Conservation (phyloP, 192 early-diverging fungal genomes). For the Coemansia sp. region DNA sequence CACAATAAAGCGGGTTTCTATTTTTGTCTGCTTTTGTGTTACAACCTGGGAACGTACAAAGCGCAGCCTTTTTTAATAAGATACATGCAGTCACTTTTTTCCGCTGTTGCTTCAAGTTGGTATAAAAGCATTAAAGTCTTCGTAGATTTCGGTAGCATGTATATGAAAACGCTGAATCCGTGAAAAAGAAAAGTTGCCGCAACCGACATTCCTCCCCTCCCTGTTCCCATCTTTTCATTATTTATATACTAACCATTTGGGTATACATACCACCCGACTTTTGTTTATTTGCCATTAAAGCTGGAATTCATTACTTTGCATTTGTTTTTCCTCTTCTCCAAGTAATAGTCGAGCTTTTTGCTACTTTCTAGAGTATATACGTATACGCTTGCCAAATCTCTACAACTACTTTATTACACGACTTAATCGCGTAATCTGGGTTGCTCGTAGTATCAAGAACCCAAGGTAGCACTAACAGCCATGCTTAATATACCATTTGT, state of each 20-base stretch:
- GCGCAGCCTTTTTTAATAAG: not conserved
- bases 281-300: not conserved
- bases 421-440: not conserved
- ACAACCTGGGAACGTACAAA: not conserved
- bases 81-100: not conserved
- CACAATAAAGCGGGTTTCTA: not conserved
- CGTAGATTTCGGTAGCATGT: not conserved
- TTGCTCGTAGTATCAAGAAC: not conserved
- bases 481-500: constrained; percentile 1
- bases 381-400: not conserved
- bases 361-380: not conserved
- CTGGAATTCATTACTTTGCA: not conserved
- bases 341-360: not conserved
- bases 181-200: not conserved
- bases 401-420: not conserved
- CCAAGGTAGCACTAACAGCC: not conserved
- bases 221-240: not conserved
- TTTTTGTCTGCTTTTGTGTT: constrained; percentile 1
- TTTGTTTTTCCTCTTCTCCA: not conserved
- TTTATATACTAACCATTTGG: not conserved
- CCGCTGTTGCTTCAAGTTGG: not conserved
- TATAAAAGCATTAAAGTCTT: not conserved
- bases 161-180: not conserved
- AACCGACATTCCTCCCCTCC: not conserved
- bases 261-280: not conserved